Base-by-base conservation (phyloP, 1,284 basidiomycete genomes). In the Agroathelia rolfsii region DNA sequence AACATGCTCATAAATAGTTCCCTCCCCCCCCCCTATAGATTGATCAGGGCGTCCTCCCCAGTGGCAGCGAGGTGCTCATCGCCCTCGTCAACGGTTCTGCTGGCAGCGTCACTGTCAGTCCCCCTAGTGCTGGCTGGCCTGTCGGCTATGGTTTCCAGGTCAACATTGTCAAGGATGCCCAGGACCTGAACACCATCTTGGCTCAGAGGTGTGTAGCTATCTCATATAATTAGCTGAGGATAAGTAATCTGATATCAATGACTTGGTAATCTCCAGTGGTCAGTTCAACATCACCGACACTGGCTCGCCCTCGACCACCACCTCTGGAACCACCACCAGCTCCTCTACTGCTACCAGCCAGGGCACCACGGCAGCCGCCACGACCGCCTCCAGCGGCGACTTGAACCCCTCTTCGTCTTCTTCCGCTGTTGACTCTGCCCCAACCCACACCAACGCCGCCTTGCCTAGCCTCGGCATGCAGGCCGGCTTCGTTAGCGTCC, bases 121-220 rank as follows among this genome's bases (percentile, higher is more conserved):
- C 72, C 6, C 76, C 79, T 2, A 65, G 58, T 34, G 64, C 60
- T 23, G 76, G 76, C 6, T 82, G 74, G 70, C 65, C 68, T 7
- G 38, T 52, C 11, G 76, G 76, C 39, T 35, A 42, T 17, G 57
- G 49, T 33, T 85, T 66, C 69, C 75, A 72, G 35, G 64, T 89
- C 52, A 85, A 87, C 61, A 53, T 89, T 20, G 71, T 78, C 42
- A 45, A 61, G 46, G 61, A 69, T 41, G 42, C 61, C 4, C 36
- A 64, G 17, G 38, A 69, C 28, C 49, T 65, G 12, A 52, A 57
- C 50, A 52, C 55, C 35, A 71, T 85, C 41, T 61, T 68, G 33
- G 79, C 83, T 28, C 81, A 88, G 56, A 85, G n/a, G n/a, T n/a
- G n/a, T n/a, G n/a, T n/a, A n/a, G n/a, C n/a, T n/a, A n/a, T n/a